Evolutionary conservation across 129 eudicot species (phyloP).

Genomic region (Flaveria linearis): DNA sequence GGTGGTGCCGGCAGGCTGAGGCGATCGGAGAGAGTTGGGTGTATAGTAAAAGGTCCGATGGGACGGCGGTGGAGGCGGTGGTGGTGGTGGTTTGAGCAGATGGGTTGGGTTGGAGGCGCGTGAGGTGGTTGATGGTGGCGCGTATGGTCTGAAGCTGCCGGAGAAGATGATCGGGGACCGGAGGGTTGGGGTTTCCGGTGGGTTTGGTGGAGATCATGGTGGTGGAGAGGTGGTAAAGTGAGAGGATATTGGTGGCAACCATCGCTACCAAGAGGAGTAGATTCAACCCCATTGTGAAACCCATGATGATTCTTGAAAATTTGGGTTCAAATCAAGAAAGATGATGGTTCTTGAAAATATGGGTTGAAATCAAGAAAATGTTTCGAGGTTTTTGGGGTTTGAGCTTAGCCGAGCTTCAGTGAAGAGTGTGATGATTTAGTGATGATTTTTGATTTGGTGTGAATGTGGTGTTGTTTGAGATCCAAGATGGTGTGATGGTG

Average conservation of each 20-base stretch:
- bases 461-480: slow-evolving; percentile 24
- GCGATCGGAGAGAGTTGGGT: slow-evolving; percentile 79
- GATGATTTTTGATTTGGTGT: slow-evolving; percentile 24
- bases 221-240: slow-evolving; percentile 97
- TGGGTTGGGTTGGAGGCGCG: slow-evolving; percentile 76
- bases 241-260: slow-evolving; percentile 92
- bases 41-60: slow-evolving; percentile 84
- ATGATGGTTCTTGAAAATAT: background rate
- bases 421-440: slow-evolving; percentile 8
- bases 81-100: background rate
- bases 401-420: background rate
- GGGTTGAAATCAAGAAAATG: background rate
- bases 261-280: slow-evolving; percentile 71
- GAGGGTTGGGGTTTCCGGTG: slow-evolving; percentile 50
- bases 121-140: slow-evolving; percentile 99
- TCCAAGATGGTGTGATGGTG: slow-evolving; percentile 25
- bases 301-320: slow-evolving; percentile 37
- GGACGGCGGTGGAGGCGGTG: slow-evolving; percentile 43
- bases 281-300: slow-evolving; percentile 85
- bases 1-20: slow-evolving; percentile 81
- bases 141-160: slow-evolving; percentile 87
- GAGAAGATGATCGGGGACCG: slow-evolving; percentile 82
- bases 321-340: background rate
- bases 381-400: slow-evolving; percentile 17
- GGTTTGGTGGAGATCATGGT: slow-evolving; percentile 56